Conservation (phyloP, 148 eudicot species). For the Pouteria glomerata region DNA sequence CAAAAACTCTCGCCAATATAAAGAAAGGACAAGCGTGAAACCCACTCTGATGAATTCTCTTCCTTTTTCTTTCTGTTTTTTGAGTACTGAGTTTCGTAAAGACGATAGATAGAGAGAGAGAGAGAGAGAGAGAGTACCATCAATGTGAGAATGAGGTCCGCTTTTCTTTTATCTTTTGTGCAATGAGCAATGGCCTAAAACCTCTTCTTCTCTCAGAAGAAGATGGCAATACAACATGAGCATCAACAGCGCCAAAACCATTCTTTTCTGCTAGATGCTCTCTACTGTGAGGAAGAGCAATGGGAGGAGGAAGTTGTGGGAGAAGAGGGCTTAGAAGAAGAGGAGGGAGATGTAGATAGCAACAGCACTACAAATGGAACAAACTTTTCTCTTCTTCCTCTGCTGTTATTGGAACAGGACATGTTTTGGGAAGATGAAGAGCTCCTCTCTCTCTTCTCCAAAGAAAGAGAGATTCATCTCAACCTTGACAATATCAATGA, state of each 20-base stretch:
- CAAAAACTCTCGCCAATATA: conserved; percentile 10
- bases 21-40: conserved; percentile 59
- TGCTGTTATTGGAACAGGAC: conserved; percentile 39
- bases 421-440: conserved; percentile 69
- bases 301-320: conserved; percentile 24
- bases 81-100: conserved; percentile 17
- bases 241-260: conserved; percentile 6
- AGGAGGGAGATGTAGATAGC: background rate
- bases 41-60: conserved; percentile 36
- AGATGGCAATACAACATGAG: conserved; percentile 29
- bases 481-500: background rate
- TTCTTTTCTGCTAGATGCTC: conserved; percentile 46
- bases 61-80: conserved; percentile 22
- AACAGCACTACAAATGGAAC: background rate
- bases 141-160: conserved; percentile 10
- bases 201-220: conserved; percentile 16
- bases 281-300: conserved; percentile 66
- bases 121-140: conserved; percentile 12
- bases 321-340: background rate
- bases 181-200: conserved; percentile 17
- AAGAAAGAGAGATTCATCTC: conserved; percentile 32
- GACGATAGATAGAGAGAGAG: conserved; percentile 6
- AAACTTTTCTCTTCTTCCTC: conserved; percentile 21
- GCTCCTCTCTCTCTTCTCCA: conserved; percentile 43
- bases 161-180: conserved; percentile 20